Percentiles rank a stretch among this genome's conserved stretches.
phyloP scores from a whole-genome alignment of 2,329 filamentous ascomycete species.

The Trichothecium sympodiale region DNA sequence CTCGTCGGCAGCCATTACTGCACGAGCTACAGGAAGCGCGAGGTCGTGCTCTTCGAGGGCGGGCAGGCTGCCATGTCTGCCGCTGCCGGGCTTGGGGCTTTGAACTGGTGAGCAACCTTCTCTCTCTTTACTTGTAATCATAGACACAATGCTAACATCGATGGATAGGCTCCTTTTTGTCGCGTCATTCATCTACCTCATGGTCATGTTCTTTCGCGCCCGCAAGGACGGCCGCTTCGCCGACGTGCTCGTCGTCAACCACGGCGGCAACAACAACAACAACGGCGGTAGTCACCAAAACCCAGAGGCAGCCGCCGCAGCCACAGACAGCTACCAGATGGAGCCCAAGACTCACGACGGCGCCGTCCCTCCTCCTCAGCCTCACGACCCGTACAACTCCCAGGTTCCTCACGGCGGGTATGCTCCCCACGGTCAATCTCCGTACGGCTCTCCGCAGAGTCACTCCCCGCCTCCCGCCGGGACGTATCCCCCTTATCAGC shows the following conservation, averaged over 20 bases:
- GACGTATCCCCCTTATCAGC: conserved; percentile 7
- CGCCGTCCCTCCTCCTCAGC: background rate
- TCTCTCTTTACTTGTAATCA: background rate
- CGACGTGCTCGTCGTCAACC: conserved; percentile 4
- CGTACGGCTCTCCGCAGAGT: conserved; percentile 5
- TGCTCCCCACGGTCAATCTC: conserved; percentile 9
- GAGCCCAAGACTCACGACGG: conserved; percentile 17
- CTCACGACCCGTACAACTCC: no score
- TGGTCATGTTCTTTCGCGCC: conserved; percentile 21
- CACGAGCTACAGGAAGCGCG: conserved; percentile 9
- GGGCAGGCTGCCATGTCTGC: conserved; percentile 25
- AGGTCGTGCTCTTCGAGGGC: conserved; percentile 21
- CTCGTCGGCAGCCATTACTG: conserved; percentile 26
- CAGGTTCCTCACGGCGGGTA: background rate
- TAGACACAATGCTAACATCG: background rate
- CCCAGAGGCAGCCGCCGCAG: conserved; percentile 1
- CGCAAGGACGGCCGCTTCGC: conserved; percentile 26
- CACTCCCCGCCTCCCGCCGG: conserved; percentile 1
- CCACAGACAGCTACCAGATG: conserved; percentile 18
- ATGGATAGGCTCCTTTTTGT: conserved; percentile 25
- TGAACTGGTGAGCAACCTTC: conserved; percentile 24
- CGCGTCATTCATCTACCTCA: conserved; percentile 22
- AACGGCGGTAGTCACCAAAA: background rate
- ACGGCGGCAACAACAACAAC: background rate
- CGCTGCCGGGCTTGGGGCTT: conserved; percentile 30